These are phyloP conservation scores for Zanthoxylum bungeanum DNA, from an alignment of 345 rosid genomes.

Conservation along the genomic window DNA sequence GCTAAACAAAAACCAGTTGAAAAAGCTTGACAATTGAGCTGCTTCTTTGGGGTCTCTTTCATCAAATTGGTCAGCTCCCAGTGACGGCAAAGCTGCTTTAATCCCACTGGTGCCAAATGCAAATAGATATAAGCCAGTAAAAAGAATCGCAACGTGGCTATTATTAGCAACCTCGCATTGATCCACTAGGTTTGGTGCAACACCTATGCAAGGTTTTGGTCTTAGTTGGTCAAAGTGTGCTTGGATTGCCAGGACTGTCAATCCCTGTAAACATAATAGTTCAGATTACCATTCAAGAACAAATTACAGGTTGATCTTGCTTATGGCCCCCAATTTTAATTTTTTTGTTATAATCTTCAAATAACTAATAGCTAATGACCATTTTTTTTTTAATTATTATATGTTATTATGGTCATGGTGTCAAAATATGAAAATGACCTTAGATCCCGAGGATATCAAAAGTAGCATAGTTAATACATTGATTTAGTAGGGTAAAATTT, in stretches of 20 bases:
- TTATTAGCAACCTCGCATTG: conserved; percentile 36
- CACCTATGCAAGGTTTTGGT: conserved; percentile 50
- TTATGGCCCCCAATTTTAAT: too few relatives aligned
- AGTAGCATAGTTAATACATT: too few relatives aligned
- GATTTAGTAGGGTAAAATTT: too few relatives aligned
- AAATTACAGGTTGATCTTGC: too few relatives aligned
- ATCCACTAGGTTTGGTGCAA: conserved; percentile 19
- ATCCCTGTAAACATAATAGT: conserved; percentile 42
- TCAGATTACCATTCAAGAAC: too few relatives aligned
- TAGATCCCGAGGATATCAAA: too few relatives aligned
- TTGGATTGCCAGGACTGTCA: conserved; percentile 39
- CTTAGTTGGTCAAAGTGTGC: conserved; percentile 47
- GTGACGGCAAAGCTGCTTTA: conserved; percentile 48
- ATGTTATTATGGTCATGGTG: too few relatives aligned
- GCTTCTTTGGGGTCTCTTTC: conserved; percentile 43
- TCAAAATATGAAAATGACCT: too few relatives aligned
- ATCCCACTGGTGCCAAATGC: conserved; percentile 56
- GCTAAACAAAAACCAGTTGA: conserved; percentile 68
- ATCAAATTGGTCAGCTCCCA: conserved; percentile 70
- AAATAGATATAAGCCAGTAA: conserved; percentile 46
- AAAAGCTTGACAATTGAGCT: conserved; percentile 42
- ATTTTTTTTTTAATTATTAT: too few relatives aligned
- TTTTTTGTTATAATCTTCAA: too few relatives aligned
- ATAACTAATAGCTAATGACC: too few relatives aligned
- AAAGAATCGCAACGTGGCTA: conserved; percentile 36